These are phyloP conservation scores for Rhodocollybia butyracea DNA, from an alignment of 768 basidiomycete genomes.

Conservation along the genomic window DNA sequence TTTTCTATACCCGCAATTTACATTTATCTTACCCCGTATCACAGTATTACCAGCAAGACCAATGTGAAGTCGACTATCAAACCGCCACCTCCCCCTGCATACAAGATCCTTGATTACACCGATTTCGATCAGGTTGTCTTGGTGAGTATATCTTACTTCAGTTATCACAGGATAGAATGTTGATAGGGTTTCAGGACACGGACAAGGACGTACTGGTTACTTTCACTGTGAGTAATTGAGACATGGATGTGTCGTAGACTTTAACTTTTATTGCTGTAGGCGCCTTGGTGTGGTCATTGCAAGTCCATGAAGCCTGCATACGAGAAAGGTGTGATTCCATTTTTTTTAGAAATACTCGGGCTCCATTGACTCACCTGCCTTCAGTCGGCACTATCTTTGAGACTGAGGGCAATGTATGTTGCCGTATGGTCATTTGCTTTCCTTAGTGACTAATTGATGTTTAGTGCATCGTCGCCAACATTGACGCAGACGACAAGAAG, in stretches of 20 bases:
- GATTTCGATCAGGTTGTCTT: slow-evolving; percentile 77
- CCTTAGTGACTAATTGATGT: slow-evolving; percentile 5
- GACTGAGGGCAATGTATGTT: slow-evolving; percentile 66
- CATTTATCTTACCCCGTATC: not conserved
- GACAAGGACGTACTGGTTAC: slow-evolving; percentile 83
- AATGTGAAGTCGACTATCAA: slow-evolving; percentile 88
- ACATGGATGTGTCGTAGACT: not conserved
- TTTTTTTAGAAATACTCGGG: not conserved
- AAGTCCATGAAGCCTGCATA: slow-evolving; percentile 86
- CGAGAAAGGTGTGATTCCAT: slow-evolving; percentile 55
- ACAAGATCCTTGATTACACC: slow-evolving; percentile 60
- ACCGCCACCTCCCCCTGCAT: slow-evolving; percentile 73
- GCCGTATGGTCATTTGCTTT: not conserved
- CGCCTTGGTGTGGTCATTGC: slow-evolving; percentile 94
- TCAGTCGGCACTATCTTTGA: slow-evolving; percentile 77
- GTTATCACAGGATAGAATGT: not conserved
- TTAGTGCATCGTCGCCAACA: slow-evolving; percentile 86
- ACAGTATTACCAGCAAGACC: slow-evolving; percentile 70
- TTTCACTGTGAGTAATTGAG: slow-evolving; percentile 56
- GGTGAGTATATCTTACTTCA: slow-evolving; percentile 31
- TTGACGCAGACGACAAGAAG: slow-evolving; percentile 82
- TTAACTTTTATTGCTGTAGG: slow-evolving; percentile 26
- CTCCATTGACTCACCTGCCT: not conserved
- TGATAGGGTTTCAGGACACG: slow-evolving; percentile 40
- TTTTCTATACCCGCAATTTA: not conserved